Evolutionary conservation across 768 basidiomycete genomes (phyloP).

Genomic region (Phaeotremella skinneri): DNA sequence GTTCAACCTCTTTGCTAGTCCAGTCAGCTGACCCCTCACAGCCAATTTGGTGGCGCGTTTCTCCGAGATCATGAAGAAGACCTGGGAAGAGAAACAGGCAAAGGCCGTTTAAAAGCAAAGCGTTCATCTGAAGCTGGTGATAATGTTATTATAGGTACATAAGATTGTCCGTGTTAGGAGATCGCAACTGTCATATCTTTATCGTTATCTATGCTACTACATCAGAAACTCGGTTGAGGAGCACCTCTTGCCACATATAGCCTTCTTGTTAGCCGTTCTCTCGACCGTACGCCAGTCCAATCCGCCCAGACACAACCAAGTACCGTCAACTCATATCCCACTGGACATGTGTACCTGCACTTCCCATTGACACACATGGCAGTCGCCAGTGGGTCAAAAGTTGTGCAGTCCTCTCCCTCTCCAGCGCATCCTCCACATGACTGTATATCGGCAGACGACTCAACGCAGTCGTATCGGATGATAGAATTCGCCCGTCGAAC

Average conservation of each 20-base stretch:
- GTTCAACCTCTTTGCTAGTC: neutral
- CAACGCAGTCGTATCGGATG: slow-evolving; percentile 1
- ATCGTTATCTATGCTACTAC: neutral
- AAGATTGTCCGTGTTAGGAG: no score
- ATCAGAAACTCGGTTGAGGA: neutral
- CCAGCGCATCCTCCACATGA: slow-evolving; percentile 7
- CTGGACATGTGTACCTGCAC: slow-evolving; percentile 5
- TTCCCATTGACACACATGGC: slow-evolving; percentile 6
- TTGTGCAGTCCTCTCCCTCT: slow-evolving; percentile 6
- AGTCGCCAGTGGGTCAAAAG: slow-evolving; percentile 5
- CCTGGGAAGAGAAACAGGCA: neutral
- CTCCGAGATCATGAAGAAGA: neutral
- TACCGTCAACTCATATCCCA: neutral
- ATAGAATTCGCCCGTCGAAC: neutral
- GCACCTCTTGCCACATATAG: neutral
- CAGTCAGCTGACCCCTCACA: neutral
- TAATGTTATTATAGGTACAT: no score
- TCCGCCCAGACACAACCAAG: slow-evolving; percentile 7
- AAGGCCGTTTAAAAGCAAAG: neutral
- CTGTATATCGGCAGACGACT: neutral
- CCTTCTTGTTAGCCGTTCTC: neutral
- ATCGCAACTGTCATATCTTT: no score
- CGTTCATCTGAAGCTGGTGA: no score
- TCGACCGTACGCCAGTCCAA: neutral
- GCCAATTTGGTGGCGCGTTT: neutral